These are phyloP conservation scores for Acer campestre DNA, from an alignment of 345 rosid genomes.

Conservation along the genomic window DNA sequence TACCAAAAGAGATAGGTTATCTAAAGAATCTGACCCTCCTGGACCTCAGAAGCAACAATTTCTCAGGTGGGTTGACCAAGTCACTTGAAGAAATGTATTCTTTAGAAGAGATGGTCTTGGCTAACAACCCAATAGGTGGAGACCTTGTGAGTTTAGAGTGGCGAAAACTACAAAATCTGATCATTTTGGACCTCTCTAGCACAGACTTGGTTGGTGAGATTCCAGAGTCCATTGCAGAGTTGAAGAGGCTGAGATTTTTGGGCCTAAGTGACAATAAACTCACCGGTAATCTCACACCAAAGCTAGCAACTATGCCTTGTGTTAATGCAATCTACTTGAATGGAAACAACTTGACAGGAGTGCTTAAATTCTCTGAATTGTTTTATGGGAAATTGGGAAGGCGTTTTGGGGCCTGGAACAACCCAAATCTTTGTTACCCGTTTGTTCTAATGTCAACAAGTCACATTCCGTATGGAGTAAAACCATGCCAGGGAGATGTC, in stretches of 20 bases:
- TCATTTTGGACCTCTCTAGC: conserved; percentile 64
- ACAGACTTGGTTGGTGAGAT: conserved; percentile 61
- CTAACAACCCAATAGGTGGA: conserved; percentile 66
- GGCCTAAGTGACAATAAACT: conserved; percentile 77
- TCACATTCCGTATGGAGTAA: conserved; percentile 64
- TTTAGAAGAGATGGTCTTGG: conserved; percentile 63
- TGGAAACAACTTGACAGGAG: conserved; percentile 87
- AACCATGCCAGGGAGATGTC: conserved; percentile 52
- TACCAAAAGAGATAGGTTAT: conserved; percentile 49
- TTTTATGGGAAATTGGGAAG: conserved; percentile 74
- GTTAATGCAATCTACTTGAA: conserved; percentile 64
- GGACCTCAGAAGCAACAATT: conserved; percentile 72
- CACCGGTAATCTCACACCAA: conserved; percentile 50
- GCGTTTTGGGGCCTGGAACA: conserved; percentile 89
- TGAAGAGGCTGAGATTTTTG: conserved; percentile 73
- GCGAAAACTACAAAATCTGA: conserved; percentile 57
- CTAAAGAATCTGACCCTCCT: conserved; percentile 73
- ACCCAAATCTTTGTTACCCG: conserved; percentile 72
- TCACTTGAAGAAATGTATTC: conserved; percentile 62
- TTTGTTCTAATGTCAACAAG: conserved; percentile 37
- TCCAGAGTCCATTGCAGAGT: conserved; percentile 55
- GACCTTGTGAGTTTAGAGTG: conserved; percentile 53
- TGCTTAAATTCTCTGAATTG: conserved; percentile 51
- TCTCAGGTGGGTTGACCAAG: conserved; percentile 65
- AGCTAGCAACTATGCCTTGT: conserved; percentile 66